These are phyloP conservation scores for sunflower (Helianthus annuus) DNA, from an alignment of 129 eudicot species.

Conservation along the genomic window DNA sequence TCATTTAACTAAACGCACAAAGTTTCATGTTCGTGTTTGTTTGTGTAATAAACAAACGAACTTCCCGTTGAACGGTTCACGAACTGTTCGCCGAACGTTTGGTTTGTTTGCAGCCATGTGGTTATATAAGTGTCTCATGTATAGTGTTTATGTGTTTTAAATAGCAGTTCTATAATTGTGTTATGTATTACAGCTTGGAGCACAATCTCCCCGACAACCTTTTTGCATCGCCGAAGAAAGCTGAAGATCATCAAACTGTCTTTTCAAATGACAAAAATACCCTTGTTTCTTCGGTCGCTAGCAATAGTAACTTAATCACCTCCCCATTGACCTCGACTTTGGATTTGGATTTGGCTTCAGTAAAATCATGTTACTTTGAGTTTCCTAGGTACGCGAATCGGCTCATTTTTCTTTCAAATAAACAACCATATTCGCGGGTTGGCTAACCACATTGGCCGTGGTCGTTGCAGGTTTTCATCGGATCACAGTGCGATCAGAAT, in stretches of 20 bases:
- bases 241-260: slow-evolving; percentile 28
- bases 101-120: too few relatives aligned
- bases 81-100: too few relatives aligned
- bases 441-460: slow-evolving; percentile 9
- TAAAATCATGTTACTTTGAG: slow-evolving; percentile 81
- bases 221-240: slow-evolving; percentile 74
- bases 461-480: slow-evolving; percentile 54
- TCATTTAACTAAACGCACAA: too few relatives aligned
- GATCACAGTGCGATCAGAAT: slow-evolving; percentile 81
- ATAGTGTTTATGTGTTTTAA: too few relatives aligned
- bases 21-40: too few relatives aligned
- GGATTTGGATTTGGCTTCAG: slow-evolving; percentile 68
- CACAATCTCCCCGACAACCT: slow-evolving; percentile 84
- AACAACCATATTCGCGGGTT: not conserved
- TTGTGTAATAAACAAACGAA: too few relatives aligned
- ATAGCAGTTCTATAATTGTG: too few relatives aligned
- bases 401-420: not conserved
- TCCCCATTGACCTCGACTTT: slow-evolving; percentile 55
- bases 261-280: slow-evolving; percentile 36
- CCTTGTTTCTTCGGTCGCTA: slow-evolving; percentile 15
- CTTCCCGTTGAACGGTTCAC: too few relatives aligned
- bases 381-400: slow-evolving; percentile 48
- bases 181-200: slow-evolving; percentile 47
- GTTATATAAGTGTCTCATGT: too few relatives aligned
- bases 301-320: slow-evolving; percentile 37